These are phyloP conservation scores for Boletus mariae DNA, from an alignment of 1,284 basidiomycete species.

Conservation along the genomic window DNA sequence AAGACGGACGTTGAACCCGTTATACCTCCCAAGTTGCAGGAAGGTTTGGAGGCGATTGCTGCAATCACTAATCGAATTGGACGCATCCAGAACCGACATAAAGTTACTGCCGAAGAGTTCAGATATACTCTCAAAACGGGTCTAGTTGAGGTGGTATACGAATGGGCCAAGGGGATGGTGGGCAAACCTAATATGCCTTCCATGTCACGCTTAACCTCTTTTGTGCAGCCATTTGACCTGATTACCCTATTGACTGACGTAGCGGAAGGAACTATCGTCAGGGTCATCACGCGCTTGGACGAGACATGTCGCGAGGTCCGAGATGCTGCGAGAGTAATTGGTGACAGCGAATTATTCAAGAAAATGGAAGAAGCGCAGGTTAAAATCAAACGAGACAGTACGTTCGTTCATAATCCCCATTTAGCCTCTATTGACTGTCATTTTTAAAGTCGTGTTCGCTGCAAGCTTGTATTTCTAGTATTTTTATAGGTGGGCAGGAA, in stretches of 20 bases:
- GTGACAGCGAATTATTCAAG: conserved; percentile 91
- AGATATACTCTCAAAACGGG: conserved; percentile 81
- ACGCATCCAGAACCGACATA: conserved; percentile 73
- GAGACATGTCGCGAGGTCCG: conserved; percentile 97
- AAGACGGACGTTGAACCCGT: conserved; percentile 88
- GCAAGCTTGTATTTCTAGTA: conserved; percentile 81
- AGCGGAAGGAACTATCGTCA: conserved; percentile 94
- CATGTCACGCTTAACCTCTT: conserved; percentile 1
- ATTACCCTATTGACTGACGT: conserved; percentile 94
- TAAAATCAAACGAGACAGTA: conserved; percentile 92
- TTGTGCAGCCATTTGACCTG: conserved; percentile 83
- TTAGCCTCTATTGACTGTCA: conserved; percentile 6
- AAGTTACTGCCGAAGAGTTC: conserved; percentile 78
- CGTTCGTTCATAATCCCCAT: conserved; percentile 34
- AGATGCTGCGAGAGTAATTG: conserved; percentile 96
- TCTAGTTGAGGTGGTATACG: conserved; percentile 93
- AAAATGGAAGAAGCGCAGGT: conserved; percentile 97
- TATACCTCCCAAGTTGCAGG: conserved; percentile 73
- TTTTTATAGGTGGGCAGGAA: background rate
- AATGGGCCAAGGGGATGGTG: conserved; percentile 98
- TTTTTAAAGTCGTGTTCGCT: conserved; percentile 69
- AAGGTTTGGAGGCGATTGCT: conserved; percentile 77
- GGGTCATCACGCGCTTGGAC: conserved; percentile 93
- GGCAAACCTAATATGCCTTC: conserved; percentile 21
- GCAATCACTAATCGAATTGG: conserved; percentile 83